Evolutionary conservation across 2,329 filamentous ascomycete species (phyloP).

Genomic region (Ceratocystis diversiconidia): DNA sequence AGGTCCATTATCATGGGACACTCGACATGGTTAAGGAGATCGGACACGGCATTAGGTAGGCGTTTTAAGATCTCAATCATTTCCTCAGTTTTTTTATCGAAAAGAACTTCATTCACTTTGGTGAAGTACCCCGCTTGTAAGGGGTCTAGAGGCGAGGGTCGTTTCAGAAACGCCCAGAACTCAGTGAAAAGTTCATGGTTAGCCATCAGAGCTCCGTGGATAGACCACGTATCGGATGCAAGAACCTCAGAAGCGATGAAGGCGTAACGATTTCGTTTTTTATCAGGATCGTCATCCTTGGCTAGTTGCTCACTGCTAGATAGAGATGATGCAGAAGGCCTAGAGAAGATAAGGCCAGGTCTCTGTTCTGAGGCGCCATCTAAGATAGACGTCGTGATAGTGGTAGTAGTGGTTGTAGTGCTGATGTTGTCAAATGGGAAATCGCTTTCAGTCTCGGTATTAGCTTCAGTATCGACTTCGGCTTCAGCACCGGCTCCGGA

Average conservation of each 20-base stretch:
- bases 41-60: slow-evolving; percentile 64
- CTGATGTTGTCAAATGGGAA: slow-evolving; percentile 18
- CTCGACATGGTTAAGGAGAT: slow-evolving; percentile 86
- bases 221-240: slow-evolving; percentile 92
- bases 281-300: slow-evolving; percentile 66
- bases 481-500: slow-evolving; percentile 25
- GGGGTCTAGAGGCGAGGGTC: slow-evolving; percentile 73
- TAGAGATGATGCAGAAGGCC: slow-evolving; percentile 40
- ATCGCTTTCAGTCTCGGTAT: slow-evolving; percentile 29
- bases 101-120: slow-evolving; percentile 93
- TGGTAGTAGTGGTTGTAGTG: background rate
- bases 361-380: slow-evolving; percentile 20
- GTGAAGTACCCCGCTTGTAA: slow-evolving; percentile 96
- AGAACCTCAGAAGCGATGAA: slow-evolving; percentile 88
- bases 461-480: background rate
- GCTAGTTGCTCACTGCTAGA: slow-evolving; percentile 33
- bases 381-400: background rate
- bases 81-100: slow-evolving; percentile 95
- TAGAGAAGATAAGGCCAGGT: slow-evolving; percentile 31
- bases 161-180: slow-evolving; percentile 84
- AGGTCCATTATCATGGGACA: slow-evolving; percentile 98
- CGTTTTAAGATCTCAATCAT: slow-evolving; percentile 86
- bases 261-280: slow-evolving; percentile 83
- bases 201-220: slow-evolving; percentile 82
- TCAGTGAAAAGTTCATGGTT: slow-evolving; percentile 62